Evolutionary conservation across 176 grass and related monocot species (phyloP).

Genomic region (Cenchrus purpureus): DNA sequence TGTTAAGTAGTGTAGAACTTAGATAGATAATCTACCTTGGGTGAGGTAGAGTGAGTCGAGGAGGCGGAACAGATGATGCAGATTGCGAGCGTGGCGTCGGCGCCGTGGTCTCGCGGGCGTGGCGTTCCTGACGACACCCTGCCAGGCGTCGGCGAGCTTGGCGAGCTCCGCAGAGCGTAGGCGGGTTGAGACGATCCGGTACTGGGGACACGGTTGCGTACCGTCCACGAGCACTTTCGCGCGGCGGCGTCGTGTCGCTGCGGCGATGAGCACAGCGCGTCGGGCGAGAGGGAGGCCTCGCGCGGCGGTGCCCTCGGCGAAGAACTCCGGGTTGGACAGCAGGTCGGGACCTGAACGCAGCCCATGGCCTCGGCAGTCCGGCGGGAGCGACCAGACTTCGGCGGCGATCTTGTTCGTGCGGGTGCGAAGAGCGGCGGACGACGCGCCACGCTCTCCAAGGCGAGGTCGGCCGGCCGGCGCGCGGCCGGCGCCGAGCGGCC

Average conservation of each 20-base stretch:
- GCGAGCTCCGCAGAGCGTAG: constrained; percentile 61
- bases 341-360: constrained; percentile 41
- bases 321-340: constrained; percentile 70
- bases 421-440: constrained; percentile 45
- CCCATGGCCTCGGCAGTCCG: constrained; percentile 56
- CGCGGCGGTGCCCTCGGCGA: constrained; percentile 55
- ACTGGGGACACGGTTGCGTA: constrained; percentile 64
- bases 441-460: constrained; percentile 65
- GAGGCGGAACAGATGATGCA: too few relatives aligned
- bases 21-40: too few relatives aligned
- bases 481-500: constrained; percentile 51
- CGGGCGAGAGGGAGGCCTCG: constrained; percentile 43
- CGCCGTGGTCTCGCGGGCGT: constrained; percentile 63
- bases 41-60: too few relatives aligned
- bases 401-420: constrained; percentile 50
- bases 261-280: constrained; percentile 55
- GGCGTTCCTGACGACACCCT: constrained; percentile 60
- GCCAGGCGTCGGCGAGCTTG: constrained; percentile 32
- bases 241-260: constrained; percentile 46
- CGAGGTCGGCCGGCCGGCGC: constrained; percentile 56
- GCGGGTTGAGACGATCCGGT: constrained; percentile 55
- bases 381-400: constrained; percentile 64
- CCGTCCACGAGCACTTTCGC: constrained; percentile 42
- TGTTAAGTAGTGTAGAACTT: too few relatives aligned
- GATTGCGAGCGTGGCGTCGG: constrained; percentile 11